A percentile compares a stretch with the other conserved stretches of the same genome.
phyloP scores from a whole-genome alignment of 2,329 filamentous ascomycete species.

The Septoria linicola region DNA sequence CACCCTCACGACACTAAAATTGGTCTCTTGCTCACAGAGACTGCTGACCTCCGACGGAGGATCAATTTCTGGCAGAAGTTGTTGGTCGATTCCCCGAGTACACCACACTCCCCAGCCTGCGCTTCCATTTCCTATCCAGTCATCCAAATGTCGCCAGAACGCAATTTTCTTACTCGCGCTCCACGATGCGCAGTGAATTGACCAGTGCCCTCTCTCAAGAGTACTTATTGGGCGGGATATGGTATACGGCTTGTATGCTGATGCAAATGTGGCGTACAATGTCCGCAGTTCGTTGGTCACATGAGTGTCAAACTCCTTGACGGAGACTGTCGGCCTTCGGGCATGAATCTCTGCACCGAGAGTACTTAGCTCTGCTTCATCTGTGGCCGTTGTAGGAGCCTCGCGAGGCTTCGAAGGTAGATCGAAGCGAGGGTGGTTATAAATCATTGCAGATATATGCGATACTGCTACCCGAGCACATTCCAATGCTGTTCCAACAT shows the following conservation, averaged over 20 bases:
- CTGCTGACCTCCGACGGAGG: background rate
- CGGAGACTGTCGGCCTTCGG: constrained; percentile 25
- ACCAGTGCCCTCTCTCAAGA: constrained; percentile 79
- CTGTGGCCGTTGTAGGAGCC: background rate
- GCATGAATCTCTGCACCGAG: constrained; percentile 24
- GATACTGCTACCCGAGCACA: background rate
- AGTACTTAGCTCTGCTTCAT: background rate
- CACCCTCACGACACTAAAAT: constrained; percentile 52
- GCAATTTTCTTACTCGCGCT: constrained; percentile 46
- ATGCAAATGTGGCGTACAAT: constrained; percentile 32
- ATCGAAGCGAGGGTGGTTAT: background rate
- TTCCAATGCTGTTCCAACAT: background rate
- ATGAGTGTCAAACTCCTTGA: constrained; percentile 31
- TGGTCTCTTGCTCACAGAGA: constrained; percentile 23
- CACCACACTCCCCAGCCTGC: constrained; percentile 69
- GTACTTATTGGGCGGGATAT: constrained; percentile 51
- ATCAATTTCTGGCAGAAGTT: constrained; percentile 12
- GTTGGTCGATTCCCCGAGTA: constrained; percentile 36
- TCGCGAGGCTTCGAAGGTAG: background rate
- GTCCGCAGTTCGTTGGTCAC: constrained; percentile 34
- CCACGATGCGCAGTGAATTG: constrained; percentile 61
- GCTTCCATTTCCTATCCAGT: constrained; percentile 58
- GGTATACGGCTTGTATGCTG: constrained; percentile 37
- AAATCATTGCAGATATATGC: background rate
- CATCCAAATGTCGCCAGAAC: constrained; percentile 63